A percentile compares a stretch with the other conserved stretches of the same genome.
These are phyloP conservation scores for Annulohypoxylon truncatum DNA, from an alignment of 2,329 filamentous ascomycete species.

Conservation along the genomic window DNA sequence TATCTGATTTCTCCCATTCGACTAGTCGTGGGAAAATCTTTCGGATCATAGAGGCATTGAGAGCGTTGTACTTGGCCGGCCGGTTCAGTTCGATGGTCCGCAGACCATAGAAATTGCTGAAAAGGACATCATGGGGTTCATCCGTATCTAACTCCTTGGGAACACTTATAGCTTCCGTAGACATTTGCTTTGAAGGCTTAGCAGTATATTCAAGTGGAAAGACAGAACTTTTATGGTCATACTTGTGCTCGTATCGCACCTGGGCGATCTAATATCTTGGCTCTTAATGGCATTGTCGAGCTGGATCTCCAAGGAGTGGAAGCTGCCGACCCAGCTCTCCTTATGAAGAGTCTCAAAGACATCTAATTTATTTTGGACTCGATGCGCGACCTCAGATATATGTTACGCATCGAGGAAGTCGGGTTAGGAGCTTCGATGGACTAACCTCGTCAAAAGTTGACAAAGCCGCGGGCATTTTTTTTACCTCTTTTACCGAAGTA, in stretches of 20 bases:
- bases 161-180: conserved; percentile 47
- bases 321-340: conserved; percentile 65
- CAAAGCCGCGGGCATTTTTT: conserved; percentile 7
- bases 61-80: conserved; percentile 88
- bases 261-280: conserved; percentile 74
- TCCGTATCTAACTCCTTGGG: conserved; percentile 72
- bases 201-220: neutral
- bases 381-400: conserved; percentile 50
- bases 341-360: conserved; percentile 66
- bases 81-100: conserved; percentile 95
- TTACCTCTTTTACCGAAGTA: conserved; percentile 5
- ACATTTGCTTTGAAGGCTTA: conserved; percentile 51
- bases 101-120: conserved; percentile 88
- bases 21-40: conserved; percentile 91
- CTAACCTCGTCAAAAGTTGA: conserved; percentile 6
- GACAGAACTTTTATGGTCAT: conserved; percentile 39
- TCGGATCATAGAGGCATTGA: conserved; percentile 93
- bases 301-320: conserved; percentile 57
- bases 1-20: conserved; percentile 94
- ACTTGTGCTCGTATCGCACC: conserved; percentile 66
- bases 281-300: conserved; percentile 80
- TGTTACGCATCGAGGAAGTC: conserved; percentile 51
- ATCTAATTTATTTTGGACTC: conserved; percentile 59
- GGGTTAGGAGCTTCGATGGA: conserved; percentile 19
- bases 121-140: conserved; percentile 90